phyloP scores from a whole-genome alignment of 768 basidiomycete genomes.

The Termitomyces sp. region DNA sequence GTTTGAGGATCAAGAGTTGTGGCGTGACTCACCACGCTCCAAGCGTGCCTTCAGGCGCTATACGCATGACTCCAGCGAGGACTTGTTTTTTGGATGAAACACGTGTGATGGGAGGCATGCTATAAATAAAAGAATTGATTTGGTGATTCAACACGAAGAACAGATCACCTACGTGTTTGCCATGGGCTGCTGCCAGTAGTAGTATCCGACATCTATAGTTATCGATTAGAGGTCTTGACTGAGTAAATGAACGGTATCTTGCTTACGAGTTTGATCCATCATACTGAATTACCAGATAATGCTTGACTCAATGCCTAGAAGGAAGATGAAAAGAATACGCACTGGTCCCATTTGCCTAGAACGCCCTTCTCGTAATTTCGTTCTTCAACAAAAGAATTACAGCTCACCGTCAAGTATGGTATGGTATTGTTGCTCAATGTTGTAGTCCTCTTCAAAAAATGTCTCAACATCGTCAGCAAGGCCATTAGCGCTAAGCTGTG shows the following conservation, averaged over 20 bases:
- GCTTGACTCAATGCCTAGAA: background rate
- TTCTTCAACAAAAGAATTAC: background rate
- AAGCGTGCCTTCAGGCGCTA: slow-evolving; percentile 51
- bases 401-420: slow-evolving; percentile 43
- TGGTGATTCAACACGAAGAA: background rate
- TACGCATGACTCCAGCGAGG: slow-evolving; percentile 54
- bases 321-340: background rate
- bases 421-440: slow-evolving; percentile 57
- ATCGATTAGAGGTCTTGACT: background rate
- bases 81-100: slow-evolving; percentile 51
- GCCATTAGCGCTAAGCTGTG: slow-evolving; percentile 47
- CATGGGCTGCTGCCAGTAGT: slow-evolving; percentile 71
- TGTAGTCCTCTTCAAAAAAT: slow-evolving; percentile 56
- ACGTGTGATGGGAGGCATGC: slow-evolving; percentile 45
- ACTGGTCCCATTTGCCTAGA: slow-evolving; percentile 63
- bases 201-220: slow-evolving; percentile 45
- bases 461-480: slow-evolving; percentile 47
- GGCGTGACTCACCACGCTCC: slow-evolving; percentile 46
- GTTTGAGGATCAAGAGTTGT: background rate
- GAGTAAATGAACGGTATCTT: background rate
- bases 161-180: slow-evolving; percentile 40
- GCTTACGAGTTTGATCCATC: slow-evolving; percentile 63
- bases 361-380: background rate
- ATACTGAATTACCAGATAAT: slow-evolving; percentile 30
- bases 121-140: slow-evolving; percentile 13